Evolutionary conservation across 148 eudicot species (phyloP).

Genomic region (Amaranthus hypochondriacus): DNA sequence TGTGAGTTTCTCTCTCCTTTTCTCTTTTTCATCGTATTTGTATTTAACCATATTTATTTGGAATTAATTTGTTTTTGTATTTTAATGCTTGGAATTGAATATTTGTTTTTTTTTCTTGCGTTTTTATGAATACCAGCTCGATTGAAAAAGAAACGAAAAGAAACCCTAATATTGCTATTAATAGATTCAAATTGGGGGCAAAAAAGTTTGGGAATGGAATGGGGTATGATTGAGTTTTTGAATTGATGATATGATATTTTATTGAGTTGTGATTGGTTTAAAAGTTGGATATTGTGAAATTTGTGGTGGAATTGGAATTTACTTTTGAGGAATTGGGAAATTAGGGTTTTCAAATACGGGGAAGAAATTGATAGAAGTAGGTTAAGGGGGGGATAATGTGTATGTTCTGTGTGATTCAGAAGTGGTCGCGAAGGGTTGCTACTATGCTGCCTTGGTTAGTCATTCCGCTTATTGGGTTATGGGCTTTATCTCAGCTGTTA

Average conservation of each 20-base stretch:
- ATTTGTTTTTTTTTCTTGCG: neutral
- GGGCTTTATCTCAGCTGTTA: slow-evolving; percentile 91
- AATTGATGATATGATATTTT: too few species aligned
- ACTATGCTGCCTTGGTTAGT: slow-evolving; percentile 99
- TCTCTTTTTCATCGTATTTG: neutral
- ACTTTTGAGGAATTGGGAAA: slow-evolving; percentile 19
- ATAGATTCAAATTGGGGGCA: neutral
- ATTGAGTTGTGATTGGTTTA: too few species aligned
- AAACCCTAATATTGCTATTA: slow-evolving; percentile 5
- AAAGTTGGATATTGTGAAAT: neutral
- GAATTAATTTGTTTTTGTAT: too few species aligned
- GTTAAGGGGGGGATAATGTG: slow-evolving; percentile 96
- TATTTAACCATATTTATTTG: neutral
- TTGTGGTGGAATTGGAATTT: neutral
- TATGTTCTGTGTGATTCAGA: slow-evolving; percentile 96
- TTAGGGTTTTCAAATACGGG: slow-evolving; percentile 33
- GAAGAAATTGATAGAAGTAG: slow-evolving; percentile 31
- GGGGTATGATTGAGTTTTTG: slow-evolving; percentile 19
- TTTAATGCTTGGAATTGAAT: neutral
- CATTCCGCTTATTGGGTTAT: slow-evolving; percentile 86
- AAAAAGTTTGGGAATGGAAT: neutral
- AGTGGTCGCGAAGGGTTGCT: slow-evolving; percentile 97
- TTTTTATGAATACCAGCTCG: slow-evolving; percentile 14
- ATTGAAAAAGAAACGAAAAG: slow-evolving; percentile 11
- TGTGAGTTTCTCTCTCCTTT: slow-evolving; percentile 14